These are phyloP conservation scores for Cercospora sp. DNA, from an alignment of 2,329 filamentous ascomycete genomes.

Conservation along the genomic window DNA sequence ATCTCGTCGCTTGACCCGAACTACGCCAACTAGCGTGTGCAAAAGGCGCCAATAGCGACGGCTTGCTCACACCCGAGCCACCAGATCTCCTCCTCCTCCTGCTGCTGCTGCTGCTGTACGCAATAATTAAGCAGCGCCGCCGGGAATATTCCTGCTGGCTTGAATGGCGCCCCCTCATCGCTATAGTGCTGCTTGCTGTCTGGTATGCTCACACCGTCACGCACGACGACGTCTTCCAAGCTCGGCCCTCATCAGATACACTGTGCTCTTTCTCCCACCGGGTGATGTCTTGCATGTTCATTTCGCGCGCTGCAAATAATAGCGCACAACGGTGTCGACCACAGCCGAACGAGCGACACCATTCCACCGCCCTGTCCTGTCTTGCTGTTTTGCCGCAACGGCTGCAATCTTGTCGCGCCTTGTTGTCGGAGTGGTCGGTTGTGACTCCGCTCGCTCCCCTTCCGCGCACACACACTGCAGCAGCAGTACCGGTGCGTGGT, in stretches of 20 bases:
- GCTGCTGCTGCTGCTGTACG: neutral
- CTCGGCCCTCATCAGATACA: neutral
- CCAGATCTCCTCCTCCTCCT: neutral
- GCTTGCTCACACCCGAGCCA: neutral
- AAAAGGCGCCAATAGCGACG: neutral
- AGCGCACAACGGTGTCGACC: neutral
- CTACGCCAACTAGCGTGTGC: neutral
- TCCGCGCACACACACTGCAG: neutral
- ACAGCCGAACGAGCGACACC: neutral
- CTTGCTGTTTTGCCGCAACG: conserved; percentile 1
- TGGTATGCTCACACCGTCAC: neutral
- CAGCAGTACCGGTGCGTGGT: neutral
- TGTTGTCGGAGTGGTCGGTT: conserved; percentile 10
- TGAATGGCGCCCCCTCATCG: neutral
- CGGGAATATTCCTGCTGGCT: neutral
- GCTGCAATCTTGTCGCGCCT: conserved; percentile 13
- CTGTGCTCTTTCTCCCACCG: neutral
- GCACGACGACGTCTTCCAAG: neutral
- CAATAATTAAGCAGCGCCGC: neutral
- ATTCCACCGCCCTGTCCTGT: neutral
- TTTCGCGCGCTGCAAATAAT: conserved; percentile 10
- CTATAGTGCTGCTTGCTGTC: neutral
- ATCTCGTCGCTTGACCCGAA: neutral
- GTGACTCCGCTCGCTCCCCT: conserved; percentile 8
- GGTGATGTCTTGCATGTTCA: conserved; percentile 11